Percentiles rank a stretch among this genome's conserved stretches.
Evolutionary conservation across 73 alveolate genomes (phyloP).

Genomic region (Stentor roeselii): DNA sequence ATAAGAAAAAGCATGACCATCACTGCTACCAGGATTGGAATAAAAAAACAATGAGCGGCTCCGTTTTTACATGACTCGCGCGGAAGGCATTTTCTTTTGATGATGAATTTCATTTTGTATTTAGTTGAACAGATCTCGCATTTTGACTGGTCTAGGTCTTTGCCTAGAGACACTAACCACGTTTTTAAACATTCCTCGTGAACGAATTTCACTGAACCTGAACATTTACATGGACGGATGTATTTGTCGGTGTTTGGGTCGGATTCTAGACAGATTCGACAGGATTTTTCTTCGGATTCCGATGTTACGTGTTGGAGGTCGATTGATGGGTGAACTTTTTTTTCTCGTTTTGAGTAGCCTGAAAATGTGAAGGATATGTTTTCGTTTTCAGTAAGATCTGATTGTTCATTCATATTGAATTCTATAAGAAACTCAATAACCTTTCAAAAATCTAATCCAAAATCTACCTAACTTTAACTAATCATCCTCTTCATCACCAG

Average conservation of each 20-base stretch:
- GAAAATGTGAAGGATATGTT: not conserved
- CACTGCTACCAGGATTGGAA: not conserved
- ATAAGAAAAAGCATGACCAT: constrained; percentile 22
- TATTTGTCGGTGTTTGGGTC: constrained; percentile 58
- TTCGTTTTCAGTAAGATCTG: not conserved
- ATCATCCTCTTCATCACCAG: no score
- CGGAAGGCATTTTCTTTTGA: not conserved
- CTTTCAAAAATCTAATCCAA: no score
- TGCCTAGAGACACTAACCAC: constrained; percentile 64
- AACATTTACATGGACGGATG: constrained; percentile 79
- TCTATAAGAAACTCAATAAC: not conserved
- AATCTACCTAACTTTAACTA: no score
- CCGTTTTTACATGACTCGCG: constrained; percentile 1
- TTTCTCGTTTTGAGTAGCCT: not conserved
- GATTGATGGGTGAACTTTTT: not conserved
- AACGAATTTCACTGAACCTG: constrained; percentile 80
- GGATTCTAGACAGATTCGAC: constrained; percentile 80
- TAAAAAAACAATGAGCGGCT: not conserved
- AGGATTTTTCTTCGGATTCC: constrained; percentile 32
- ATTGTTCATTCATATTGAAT: not conserved
- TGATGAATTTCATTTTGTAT: not conserved
- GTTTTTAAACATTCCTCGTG: constrained; percentile 76
- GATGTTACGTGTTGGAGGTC: not conserved
- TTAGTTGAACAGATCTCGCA: constrained; percentile 82
- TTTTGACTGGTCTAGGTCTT: constrained; percentile 48